phyloP scores from a whole-genome alignment of 345 rosid species.

The Melastoma malabathricum region DNA sequence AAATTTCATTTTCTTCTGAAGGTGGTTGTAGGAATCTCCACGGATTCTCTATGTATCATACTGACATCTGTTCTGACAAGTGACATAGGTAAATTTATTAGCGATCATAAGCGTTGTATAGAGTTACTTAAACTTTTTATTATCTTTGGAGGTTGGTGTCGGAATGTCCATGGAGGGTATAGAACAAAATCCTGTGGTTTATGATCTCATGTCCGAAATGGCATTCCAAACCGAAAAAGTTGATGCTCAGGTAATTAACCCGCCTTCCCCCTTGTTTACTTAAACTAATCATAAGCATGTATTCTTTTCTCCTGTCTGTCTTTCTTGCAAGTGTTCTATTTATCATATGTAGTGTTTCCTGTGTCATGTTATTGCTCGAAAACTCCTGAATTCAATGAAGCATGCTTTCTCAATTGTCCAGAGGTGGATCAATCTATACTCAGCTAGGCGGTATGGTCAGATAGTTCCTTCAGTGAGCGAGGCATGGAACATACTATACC shows the following conservation, averaged over 20 bases:
- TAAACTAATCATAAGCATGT: neutral
- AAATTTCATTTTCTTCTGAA: no score
- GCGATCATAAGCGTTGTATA: neutral
- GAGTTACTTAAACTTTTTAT: slow-evolving; percentile 1
- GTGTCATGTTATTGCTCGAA: no score
- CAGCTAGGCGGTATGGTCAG: slow-evolving; percentile 48
- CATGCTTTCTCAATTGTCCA: slow-evolving; percentile 9
- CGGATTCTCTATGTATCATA: no score
- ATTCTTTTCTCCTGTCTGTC: neutral
- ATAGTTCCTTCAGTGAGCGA: slow-evolving; percentile 25
- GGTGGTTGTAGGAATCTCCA: no score
- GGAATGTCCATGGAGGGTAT: slow-evolving; percentile 83
- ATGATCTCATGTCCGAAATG: slow-evolving; percentile 75
- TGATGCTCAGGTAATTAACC: slow-evolving; percentile 38
- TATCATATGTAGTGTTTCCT: no score
- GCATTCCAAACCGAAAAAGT: slow-evolving; percentile 47
- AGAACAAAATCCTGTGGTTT: slow-evolving; percentile 65
- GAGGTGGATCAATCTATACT: slow-evolving; percentile 46
- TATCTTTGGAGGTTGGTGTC: slow-evolving; percentile 45
- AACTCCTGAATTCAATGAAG: neutral
- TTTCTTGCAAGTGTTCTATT: neutral
- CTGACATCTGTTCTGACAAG: no score
- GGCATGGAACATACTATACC: slow-evolving; percentile 49
- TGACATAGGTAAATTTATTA: neutral
- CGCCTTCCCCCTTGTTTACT: neutral